Conservation (phyloP, 164 flowering plant genomes). For the Magnolia officinalis region DNA sequence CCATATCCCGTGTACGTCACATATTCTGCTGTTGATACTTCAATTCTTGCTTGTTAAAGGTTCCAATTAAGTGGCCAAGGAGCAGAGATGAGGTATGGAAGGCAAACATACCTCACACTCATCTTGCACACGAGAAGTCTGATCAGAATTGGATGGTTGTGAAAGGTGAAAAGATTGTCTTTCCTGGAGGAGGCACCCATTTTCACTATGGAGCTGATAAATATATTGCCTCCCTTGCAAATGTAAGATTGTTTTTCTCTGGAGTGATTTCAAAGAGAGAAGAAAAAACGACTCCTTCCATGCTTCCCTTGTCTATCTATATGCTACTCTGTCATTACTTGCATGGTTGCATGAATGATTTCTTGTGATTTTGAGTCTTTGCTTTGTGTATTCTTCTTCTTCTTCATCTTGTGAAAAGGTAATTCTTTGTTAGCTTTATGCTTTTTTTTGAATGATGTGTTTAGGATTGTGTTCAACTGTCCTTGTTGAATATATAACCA, state of each 20-base stretch:
- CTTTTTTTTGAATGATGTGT: background rate
- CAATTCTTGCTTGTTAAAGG: conserved; percentile 25
- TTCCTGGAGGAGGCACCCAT: conserved; percentile 95
- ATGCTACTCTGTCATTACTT: background rate
- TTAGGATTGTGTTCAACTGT: no score
- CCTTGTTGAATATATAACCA: no score
- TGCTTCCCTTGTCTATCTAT: background rate
- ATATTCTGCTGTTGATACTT: background rate
- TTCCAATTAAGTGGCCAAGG: conserved; percentile 89
- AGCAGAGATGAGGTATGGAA: conserved; percentile 94
- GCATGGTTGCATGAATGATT: background rate
- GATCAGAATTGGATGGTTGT: conserved; percentile 98
- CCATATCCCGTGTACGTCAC: background rate
- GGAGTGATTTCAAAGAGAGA: background rate
- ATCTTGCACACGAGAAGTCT: conserved; percentile 85
- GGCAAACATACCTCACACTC: conserved; percentile 90
- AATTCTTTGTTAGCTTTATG: background rate
- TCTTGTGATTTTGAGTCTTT: background rate
- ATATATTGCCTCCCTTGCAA: conserved; percentile 68
- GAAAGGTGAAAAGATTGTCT: conserved; percentile 69
- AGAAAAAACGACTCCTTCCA: background rate
- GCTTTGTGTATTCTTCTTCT: background rate
- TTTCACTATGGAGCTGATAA: conserved; percentile 91
- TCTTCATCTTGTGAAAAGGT: background rate
- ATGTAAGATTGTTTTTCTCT: conserved; percentile 43